Evolutionary conservation across 1,284 basidiomycete genomes (phyloP).

Genomic region (Quambalaria eucalypti): DNA sequence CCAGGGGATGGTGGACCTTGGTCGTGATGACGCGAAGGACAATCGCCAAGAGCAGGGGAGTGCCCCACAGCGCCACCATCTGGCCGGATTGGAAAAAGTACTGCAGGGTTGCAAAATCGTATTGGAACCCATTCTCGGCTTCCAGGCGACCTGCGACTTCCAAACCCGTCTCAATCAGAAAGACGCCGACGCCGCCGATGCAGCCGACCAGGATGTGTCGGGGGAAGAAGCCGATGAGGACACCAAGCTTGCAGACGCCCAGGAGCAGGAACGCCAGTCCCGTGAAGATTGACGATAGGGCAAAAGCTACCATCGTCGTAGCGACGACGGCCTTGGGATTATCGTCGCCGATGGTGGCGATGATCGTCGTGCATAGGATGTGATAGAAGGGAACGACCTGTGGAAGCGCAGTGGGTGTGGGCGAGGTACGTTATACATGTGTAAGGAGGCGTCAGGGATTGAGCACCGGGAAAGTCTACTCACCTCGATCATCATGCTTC

Average conservation of each 20-base stretch:
- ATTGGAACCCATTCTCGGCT: conserved; percentile 65
- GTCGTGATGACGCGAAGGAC: conserved; percentile 72
- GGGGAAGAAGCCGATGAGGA: conserved; percentile 89
- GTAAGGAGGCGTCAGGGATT: too few relatives aligned
- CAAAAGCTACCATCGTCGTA: conserved; percentile 82
- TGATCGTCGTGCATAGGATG: conserved; percentile 72
- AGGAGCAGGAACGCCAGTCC: conserved; percentile 51
- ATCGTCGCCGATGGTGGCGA: conserved; percentile 62
- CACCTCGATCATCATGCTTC: conserved; percentile 98
- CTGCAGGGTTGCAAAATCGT: conserved; percentile 59
- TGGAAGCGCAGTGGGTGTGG: conserved; percentile 6
- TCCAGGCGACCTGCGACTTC: conserved; percentile 73
- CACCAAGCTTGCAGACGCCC: conserved; percentile 72
- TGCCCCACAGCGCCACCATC: conserved; percentile 63
- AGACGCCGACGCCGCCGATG: conserved; percentile 90
- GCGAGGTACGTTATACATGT: too few relatives aligned
- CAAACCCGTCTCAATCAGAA: conserved; percentile 57
- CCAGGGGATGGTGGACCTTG: conserved; percentile 72
- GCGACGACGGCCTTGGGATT: conserved; percentile 66
- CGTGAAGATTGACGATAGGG: conserved; percentile 80
- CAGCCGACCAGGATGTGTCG: conserved; percentile 74
- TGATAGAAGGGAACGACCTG: conserved; percentile 71
- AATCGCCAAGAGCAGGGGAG: conserved; percentile 69
- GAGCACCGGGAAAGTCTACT: neutral
- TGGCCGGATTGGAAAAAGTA: conserved; percentile 49